Evolutionary conservation across 225 moss, liverwort and hornwort species (phyloP).

Genomic region (Bryoerythrophyllum caledonicum): DNA sequence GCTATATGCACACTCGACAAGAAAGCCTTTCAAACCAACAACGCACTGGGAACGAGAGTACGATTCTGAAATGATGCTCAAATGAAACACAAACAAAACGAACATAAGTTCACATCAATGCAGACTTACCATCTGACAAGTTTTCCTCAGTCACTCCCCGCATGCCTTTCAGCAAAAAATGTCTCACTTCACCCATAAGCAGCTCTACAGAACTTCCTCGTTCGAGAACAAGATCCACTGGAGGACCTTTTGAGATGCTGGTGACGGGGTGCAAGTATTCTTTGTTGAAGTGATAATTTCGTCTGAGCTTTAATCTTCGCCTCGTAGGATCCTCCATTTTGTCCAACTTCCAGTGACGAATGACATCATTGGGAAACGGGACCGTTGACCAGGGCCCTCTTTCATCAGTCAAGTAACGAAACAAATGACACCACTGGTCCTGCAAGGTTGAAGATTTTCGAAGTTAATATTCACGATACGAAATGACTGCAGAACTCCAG

Average conservation of each 20-base stretch:
- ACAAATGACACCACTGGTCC: slow-evolving; percentile 89
- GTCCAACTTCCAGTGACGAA: slow-evolving; percentile 69
- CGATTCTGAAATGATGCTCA: neutral
- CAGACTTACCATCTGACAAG: slow-evolving; percentile 53
- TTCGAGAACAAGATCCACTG: slow-evolving; percentile 51
- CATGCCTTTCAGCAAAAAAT: slow-evolving; percentile 69
- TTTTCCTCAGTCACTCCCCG: slow-evolving; percentile 69
- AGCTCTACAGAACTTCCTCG: slow-evolving; percentile 49
- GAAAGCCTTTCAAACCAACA: neutral
- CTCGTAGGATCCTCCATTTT: slow-evolving; percentile 81
- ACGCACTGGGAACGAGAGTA: neutral
- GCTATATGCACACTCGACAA: neutral
- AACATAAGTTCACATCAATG: slow-evolving; percentile 1
- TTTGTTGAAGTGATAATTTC: slow-evolving; percentile 72
- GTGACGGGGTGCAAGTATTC: slow-evolving; percentile 63
- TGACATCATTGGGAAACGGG: slow-evolving; percentile 62
- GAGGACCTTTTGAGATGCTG: slow-evolving; percentile 37
- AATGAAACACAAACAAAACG: neutral
- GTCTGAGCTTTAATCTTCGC: slow-evolving; percentile 67
- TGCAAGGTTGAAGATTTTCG: slow-evolving; percentile 28
- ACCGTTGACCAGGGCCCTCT: slow-evolving; percentile 85
- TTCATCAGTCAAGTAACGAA: slow-evolving; percentile 77
- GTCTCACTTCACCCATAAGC: slow-evolving; percentile 62
- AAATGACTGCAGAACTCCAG: neutral
- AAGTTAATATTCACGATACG: slow-evolving; percentile 15